Conservation (phyloP, 176 grass and related monocot genomes). For the Raddia guianensis region DNA sequence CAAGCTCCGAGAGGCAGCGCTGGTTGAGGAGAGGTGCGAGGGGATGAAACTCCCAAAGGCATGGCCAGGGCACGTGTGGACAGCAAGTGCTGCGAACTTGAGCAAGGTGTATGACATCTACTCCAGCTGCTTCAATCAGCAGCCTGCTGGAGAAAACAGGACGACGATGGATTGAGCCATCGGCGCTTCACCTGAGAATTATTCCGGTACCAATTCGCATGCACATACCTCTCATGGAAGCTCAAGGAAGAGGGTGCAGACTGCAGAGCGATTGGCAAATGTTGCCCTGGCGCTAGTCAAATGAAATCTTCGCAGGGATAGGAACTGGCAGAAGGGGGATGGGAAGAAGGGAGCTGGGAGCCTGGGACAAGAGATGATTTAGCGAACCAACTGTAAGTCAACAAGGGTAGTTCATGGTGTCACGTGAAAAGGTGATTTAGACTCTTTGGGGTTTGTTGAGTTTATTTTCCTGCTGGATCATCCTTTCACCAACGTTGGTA, state of each 20-base stretch:
- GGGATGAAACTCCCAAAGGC: slow-evolving; percentile 54
- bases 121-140: slow-evolving; percentile 54
- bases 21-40: slow-evolving; percentile 62
- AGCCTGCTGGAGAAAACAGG: neutral
- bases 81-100: slow-evolving; percentile 60
- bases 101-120: slow-evolving; percentile 67
- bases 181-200: neutral
- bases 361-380: too few relatives aligned
- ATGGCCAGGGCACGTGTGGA: slow-evolving; percentile 83
- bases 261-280: too few relatives aligned
- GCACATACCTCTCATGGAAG: neutral
- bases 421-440: too few relatives aligned
- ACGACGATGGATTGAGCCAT: neutral
- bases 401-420: too few relatives aligned
- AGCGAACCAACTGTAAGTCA: too few relatives aligned
- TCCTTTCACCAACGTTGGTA: too few relatives aligned
- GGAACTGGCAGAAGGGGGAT: too few relatives aligned
- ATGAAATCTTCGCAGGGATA: too few relatives aligned
- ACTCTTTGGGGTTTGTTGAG: too few relatives aligned
- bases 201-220: neutral
- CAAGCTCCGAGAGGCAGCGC: slow-evolving; percentile 76
- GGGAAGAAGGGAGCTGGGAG: too few relatives aligned
- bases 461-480: too few relatives aligned
- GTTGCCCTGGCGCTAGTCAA: too few relatives aligned
- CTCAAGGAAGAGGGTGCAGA: neutral